Conservation (phyloP, 805 yeast genomes). For the Suhomyces tanzawaensis region DNA sequence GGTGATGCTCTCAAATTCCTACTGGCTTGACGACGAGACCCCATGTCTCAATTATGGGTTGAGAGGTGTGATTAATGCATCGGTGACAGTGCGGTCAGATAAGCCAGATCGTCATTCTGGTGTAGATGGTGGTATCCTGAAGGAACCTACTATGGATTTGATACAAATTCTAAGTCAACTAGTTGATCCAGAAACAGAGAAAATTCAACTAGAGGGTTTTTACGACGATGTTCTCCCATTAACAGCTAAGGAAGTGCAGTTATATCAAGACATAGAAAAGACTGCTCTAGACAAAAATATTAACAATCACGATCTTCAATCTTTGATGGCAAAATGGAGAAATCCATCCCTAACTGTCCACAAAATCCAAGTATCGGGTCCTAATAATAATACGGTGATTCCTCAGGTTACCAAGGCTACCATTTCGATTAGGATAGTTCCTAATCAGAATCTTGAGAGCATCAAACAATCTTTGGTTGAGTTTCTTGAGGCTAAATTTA, state of each 20-base stretch:
- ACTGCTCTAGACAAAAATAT: conserved; percentile 29
- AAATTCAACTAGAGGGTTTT: conserved; percentile 65
- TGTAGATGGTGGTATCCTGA: conserved; percentile 87
- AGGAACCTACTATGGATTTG: conserved; percentile 88
- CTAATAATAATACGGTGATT: conserved; percentile 84
- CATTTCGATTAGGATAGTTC: conserved; percentile 82
- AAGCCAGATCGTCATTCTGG: conserved; percentile 93
- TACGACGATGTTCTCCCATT: conserved; percentile 64
- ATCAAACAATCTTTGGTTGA: conserved; percentile 51
- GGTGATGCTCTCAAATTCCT: conserved; percentile 85
- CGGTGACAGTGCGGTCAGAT: conserved; percentile 68
- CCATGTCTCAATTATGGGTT: conserved; percentile 95
- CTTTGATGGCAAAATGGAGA: conserved; percentile 80
- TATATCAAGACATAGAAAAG: conserved; percentile 60
- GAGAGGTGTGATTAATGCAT: conserved; percentile 83
- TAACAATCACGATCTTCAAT: conserved; percentile 36
- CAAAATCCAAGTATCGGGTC: conserved; percentile 82
- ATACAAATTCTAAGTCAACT: conserved; percentile 68
- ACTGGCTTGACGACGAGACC: conserved; percentile 85
- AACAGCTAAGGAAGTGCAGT: conserved; percentile 52
- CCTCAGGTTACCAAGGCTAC: conserved; percentile 78
- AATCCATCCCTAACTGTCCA: conserved; percentile 88
- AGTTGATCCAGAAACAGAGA: conserved; percentile 41
- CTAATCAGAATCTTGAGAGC: conserved; percentile 69
- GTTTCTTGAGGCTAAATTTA: conserved; percentile 49